Base-by-base conservation (phyloP, 345 rosid species). In the Acer yangbiense region DNA sequence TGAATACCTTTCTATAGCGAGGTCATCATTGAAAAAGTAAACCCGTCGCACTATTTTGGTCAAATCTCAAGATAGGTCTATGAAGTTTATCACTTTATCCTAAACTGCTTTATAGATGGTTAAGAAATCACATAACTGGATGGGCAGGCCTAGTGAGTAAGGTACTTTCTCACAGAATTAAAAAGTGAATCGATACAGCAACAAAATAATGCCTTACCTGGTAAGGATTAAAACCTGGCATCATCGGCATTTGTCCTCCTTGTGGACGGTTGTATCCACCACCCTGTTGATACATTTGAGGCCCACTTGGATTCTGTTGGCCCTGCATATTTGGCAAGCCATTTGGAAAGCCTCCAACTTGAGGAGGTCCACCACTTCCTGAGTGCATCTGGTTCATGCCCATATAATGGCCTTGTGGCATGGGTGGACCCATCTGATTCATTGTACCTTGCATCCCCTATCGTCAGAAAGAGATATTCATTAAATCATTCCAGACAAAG, bases 361-460 rank as follows among this genome's bases (percentile, higher is more conserved):
- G 82, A 81, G 82, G 81, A 52, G 97, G 82, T 41, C 81, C 87
- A 70, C 85, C 87, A 65, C 85, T 83, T 71, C 93, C 91, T 6
- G 90, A 82, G 75, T 87, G 94, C 86, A 88, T 83, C 10, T 88
- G 92, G 70, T 88, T 92, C 91, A 87, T 80, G 80, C 97, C 94
- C 97, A 91, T 90, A 78, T 83, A 94, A 83, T 90, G 98, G 74
- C 97, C 93, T 85, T 90, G 99, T 76, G 88, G 88, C 87, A 89
- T 72, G 17, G 89, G 91, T 68, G 94, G 89, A 80, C 82, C 89
- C 92, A 92, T 89, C 85, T 88, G 92, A 85, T 83, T 90, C 92
- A 93, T 86, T 17, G 90, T 74, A 16, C 97, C 94, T 87, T 93
- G 98, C 91, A 90, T 90, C 35, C 97, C 98, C 98, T 92, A 58